These are phyloP conservation scores for Cladorrhinum sp. DNA, from an alignment of 2,329 filamentous ascomycete genomes.

Conservation along the genomic window DNA sequence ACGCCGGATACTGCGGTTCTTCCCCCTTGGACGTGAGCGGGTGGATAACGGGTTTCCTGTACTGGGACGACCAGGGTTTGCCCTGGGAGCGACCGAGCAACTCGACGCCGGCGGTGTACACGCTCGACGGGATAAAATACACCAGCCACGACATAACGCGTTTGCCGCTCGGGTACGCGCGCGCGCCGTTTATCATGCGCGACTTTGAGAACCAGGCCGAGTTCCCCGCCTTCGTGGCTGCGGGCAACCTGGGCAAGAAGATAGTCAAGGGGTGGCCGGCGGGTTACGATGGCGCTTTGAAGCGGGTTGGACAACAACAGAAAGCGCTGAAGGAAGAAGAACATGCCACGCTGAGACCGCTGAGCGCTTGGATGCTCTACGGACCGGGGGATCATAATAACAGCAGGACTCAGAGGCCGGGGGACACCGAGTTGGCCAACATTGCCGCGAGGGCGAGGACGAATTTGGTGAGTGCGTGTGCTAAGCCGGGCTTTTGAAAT, in stretches of 20 bases:
- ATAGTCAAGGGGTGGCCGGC: slow-evolving; percentile 22
- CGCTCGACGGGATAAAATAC: slow-evolving; percentile 30
- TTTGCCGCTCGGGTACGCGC: slow-evolving; percentile 38
- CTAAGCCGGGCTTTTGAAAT: neutral
- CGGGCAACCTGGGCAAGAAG: slow-evolving; percentile 33
- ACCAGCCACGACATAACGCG: slow-evolving; percentile 9
- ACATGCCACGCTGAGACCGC: slow-evolving; percentile 33
- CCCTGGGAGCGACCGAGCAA: slow-evolving; percentile 15
- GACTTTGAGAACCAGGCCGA: slow-evolving; percentile 30
- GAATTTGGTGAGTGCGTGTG: neutral
- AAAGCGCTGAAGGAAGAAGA: slow-evolving; percentile 1
- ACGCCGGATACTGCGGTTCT: slow-evolving; percentile 30
- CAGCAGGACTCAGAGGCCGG: neutral
- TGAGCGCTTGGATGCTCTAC: slow-evolving; percentile 42
- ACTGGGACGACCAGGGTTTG: slow-evolving; percentile 40
- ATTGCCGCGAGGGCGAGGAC: neutral
- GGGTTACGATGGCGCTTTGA: slow-evolving; percentile 33
- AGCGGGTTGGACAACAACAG: slow-evolving; percentile 23
- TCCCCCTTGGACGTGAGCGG: slow-evolving; percentile 41
- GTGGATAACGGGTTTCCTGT: slow-evolving; percentile 49
- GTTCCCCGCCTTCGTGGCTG: slow-evolving; percentile 36
- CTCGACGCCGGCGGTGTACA: slow-evolving; percentile 20
- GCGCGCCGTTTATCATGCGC: slow-evolving; percentile 38
- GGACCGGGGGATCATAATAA: slow-evolving; percentile 32
- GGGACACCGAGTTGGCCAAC: neutral